Evolutionary conservation across 2,329 filamentous ascomycete genomes (phyloP).

Genomic region (Nemania diffusa): DNA sequence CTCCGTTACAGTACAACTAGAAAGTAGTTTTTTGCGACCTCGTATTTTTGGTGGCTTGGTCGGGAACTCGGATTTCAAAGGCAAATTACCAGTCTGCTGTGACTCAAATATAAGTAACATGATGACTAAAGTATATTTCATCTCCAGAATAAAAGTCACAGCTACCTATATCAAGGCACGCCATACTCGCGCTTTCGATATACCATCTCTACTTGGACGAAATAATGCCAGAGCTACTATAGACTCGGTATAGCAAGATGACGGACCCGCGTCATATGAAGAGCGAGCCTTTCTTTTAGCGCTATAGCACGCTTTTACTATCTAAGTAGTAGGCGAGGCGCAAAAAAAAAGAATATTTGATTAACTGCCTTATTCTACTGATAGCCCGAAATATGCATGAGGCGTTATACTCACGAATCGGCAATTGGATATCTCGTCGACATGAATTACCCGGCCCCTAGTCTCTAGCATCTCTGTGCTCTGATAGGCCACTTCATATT

Average conservation of each 20-base stretch:
- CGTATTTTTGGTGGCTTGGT: no score
- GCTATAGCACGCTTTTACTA: background rate
- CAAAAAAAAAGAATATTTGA: background rate
- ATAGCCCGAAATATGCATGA: slow-evolving; percentile 10
- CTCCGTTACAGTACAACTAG: no score
- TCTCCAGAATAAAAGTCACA: background rate
- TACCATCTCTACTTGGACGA: background rate
- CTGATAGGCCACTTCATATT: slow-evolving; percentile 30
- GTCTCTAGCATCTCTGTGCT: background rate
- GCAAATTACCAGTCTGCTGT: background rate
- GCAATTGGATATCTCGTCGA: slow-evolving; percentile 19
- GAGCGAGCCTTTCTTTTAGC: background rate
- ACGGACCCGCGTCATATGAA: no score
- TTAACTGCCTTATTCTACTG: background rate
- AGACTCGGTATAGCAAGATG: no score
- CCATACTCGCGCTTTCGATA: background rate
- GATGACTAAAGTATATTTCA: background rate
- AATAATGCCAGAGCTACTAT: no score
- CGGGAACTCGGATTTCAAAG: no score
- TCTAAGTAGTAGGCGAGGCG: background rate
- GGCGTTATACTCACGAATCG: slow-evolving; percentile 6
- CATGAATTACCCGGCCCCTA: slow-evolving; percentile 29
- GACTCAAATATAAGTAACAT: background rate
- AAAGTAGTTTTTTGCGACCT: no score
- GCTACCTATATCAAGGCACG: background rate